Evolutionary conservation across 2,329 filamentous ascomycete genomes (phyloP), one percentile per base, ranked within the genome.

Genomic region (Neoscytalidium dimidiatum): DNA sequence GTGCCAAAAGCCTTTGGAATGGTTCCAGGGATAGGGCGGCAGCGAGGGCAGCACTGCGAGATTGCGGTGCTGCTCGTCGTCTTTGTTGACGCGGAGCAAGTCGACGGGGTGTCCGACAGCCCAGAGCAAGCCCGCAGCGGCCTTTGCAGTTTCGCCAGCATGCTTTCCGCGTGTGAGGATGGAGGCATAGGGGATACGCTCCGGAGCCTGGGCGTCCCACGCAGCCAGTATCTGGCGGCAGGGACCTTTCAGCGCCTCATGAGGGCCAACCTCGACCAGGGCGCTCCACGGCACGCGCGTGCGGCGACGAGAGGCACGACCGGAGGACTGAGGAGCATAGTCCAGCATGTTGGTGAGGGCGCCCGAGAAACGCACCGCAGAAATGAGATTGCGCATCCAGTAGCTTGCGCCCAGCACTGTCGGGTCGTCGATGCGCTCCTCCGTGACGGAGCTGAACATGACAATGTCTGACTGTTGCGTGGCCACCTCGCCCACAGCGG

Each of bases 301-400:
- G 43, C 43, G 43, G 43, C 43, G 43, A 21, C 43, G 43, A 21
- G 43, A 48, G 43, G 19, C 4, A n/a, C n/a, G 43, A 48, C 43
- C n/a, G n/a, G 43, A 21, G n/a, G 19, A 21, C 43, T 21, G 43
- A 48, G 43, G 21, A 48, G 33, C 33, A 35, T 35, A 3, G 33
- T 19, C 57, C 1, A 68, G 62, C 28, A 64, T 61, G 17, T 68
- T 66, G 7, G 64, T 51, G 2, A 79, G 21, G 9, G 75, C 75
- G 21, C 72, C 64, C n/a, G 68, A 70, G 67, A 80, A 81, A 1
- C 73, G 68, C 1, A 81, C 79, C 8, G 77, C 64, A 1, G 69
- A 69, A 1, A 71, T 61, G 68, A 81, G 70, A 62, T 81, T 81
- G 17, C 73, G 67, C 1, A 69, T 67, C 77, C 78, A 81, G 67